Evolutionary conservation across 2,329 filamentous ascomycete species (phyloP), one percentile per base, ranked within the genome.

Genomic region (Harringtonia aguacate): DNA sequence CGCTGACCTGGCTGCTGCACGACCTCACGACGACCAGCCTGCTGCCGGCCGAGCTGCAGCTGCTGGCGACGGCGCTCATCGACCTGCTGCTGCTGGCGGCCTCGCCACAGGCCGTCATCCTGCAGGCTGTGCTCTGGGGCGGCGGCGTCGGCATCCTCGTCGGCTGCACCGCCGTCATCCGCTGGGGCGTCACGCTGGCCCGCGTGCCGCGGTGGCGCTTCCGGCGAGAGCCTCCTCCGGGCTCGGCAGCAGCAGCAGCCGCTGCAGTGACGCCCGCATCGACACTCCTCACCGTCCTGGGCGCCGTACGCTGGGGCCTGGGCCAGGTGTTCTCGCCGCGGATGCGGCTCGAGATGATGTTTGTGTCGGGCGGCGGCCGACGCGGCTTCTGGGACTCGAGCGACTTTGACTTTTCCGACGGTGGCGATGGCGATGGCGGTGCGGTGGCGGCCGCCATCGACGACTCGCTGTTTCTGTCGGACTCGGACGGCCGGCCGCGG

Each of bases 151-250:
- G 77, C 37, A 61, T 94, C 15, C 77, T 95, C 43, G 64, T 90
- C 4, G 66, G 77, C 7, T 94, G 87, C 57, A 77, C 78, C 27
- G 73, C 79, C 27, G 76, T 92, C 13, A 76, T 97, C 30, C 75
- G 73, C 54, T 94, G 86, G 84, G 88, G 86, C 37, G 83, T 97
- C 43, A 75, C 82, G 22, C 67, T 98, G 48, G 89, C 90, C 41
- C 75, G 90, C 46, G 86, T 97, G 17, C 92, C 92, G 3, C 87
- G 80, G 54, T 95, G 90, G 87, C 84, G 89, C 36, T 89, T 97
- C 55, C 75, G 79, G 53, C 77, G 80, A 44, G 65, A 70, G 54
- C 53, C 6, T 56, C 58, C 45, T 61, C 63, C 52, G 59, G 62
- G 45, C 48, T 21, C 18, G 18, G 8, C 34, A 14, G 12, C 21